phyloP scores from a whole-genome alignment of 305 asterid genomes.

The Galium porrigens region DNA sequence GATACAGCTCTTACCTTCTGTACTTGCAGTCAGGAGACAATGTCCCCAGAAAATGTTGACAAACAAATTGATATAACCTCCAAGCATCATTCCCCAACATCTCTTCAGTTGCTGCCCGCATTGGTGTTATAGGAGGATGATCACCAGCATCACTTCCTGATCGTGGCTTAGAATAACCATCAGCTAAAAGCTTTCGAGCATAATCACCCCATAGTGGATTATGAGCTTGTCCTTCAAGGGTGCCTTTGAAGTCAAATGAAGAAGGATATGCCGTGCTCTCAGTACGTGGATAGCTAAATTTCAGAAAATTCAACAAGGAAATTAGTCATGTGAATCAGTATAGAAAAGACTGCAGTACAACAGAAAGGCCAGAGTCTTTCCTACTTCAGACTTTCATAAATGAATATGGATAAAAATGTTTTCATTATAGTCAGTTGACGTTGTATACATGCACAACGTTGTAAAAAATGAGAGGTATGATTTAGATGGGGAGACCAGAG shows the following conservation, averaged over 20 bases:
- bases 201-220: conserved; percentile 52
- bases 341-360: conserved; percentile 7
- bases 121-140: conserved; percentile 91
- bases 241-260: conserved; percentile 71
- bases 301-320: conserved; percentile 18
- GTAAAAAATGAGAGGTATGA: not conserved
- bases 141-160: conserved; percentile 80
- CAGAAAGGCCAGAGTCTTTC: conserved; percentile 8
- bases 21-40: conserved; percentile 77
- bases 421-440: not conserved
- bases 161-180: conserved; percentile 50
- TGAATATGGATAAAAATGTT: not conserved
- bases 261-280: conserved; percentile 88
- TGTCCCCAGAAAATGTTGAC: conserved; percentile 79
- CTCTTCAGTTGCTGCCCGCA: conserved; percentile 70
- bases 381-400: conserved; percentile 8
- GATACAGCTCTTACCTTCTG: conserved; percentile 33
- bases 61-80: conserved; percentile 67
- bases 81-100: conserved; percentile 65
- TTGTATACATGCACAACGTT: not conserved
- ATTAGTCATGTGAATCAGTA: conserved; percentile 10
- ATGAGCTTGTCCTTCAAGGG: conserved; percentile 46
- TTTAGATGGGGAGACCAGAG: not conserved
- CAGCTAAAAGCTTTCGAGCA: conserved; percentile 44
- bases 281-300: conserved; percentile 70